These are phyloP conservation scores for Neolecta irregularis DNA, from an alignment of 1,139 yeast genomes.

Conservation along the genomic window DNA sequence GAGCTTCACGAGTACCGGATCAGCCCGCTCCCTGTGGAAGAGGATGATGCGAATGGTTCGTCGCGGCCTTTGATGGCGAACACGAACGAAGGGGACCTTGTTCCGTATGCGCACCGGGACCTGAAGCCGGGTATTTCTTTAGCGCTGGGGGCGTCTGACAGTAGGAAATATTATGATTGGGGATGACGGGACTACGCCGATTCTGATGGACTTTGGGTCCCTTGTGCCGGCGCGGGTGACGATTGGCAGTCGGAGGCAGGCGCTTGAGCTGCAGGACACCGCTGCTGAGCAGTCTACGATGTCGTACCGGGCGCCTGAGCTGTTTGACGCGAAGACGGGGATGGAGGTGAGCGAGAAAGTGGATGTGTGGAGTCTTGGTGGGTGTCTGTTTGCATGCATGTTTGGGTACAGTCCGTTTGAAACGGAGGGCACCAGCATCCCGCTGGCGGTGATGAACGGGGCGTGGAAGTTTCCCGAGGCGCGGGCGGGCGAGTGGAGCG, in stretches of 20 bases:
- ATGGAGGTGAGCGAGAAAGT: conserved; percentile 50
- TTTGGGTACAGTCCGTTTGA: conserved; percentile 81
- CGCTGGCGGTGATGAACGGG: conserved; percentile 61
- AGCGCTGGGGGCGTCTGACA: too few relatives aligned
- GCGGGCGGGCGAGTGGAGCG: conserved; percentile 41
- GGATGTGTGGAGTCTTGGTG: conserved; percentile 87
- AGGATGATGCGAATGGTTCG: conserved; percentile 22
- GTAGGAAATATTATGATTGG: conserved; percentile 73
- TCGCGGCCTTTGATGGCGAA: conserved; percentile 3
- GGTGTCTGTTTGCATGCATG: conserved; percentile 60
- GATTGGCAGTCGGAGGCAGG: conserved; percentile 49
- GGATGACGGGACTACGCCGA: conserved; percentile 49
- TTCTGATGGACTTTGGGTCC: conserved; percentile 73
- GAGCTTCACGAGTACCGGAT: conserved; percentile 39
- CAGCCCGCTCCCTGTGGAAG: conserved; percentile 12
- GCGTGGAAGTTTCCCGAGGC: conserved; percentile 46
- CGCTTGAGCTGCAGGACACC: conserved; percentile 59
- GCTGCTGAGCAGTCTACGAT: conserved; percentile 78
- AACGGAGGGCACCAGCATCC: conserved; percentile 68
- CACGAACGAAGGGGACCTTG: conserved; percentile 33
- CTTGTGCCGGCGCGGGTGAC: conserved; percentile 47
- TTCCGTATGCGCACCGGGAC: conserved; percentile 74
- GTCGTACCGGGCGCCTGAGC: conserved; percentile 82
- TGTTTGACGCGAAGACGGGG: conserved; percentile 59
- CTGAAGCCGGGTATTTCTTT: conserved; percentile 84